Percentiles rank a stretch among this genome's conserved stretches.
phyloP scores from a whole-genome alignment of 2,329 filamentous ascomycete genomes.

The Cercospora brassicicola region DNA sequence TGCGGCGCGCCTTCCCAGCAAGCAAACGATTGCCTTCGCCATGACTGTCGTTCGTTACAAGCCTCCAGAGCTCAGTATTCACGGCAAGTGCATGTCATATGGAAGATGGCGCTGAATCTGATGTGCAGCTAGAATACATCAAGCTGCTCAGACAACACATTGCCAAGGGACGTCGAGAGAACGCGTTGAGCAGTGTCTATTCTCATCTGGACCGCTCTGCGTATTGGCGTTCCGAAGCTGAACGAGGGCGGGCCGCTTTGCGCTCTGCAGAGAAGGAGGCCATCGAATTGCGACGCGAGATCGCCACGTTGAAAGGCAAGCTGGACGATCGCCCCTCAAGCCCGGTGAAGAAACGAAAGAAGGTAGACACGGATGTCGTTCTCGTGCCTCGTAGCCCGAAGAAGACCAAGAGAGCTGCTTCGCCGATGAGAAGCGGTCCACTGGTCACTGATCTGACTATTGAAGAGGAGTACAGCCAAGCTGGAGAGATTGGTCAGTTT shows the following conservation, averaged over 20 bases:
- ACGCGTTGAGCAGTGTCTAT: conserved; percentile 30
- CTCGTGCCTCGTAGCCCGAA: conserved; percentile 30
- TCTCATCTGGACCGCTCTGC: conserved; percentile 44
- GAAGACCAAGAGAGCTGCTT: conserved; percentile 26
- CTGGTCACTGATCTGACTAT: background rate
- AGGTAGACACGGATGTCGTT: conserved; percentile 30
- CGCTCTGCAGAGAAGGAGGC: conserved; percentile 24
- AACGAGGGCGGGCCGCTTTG: conserved; percentile 26
- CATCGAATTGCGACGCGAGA: conserved; percentile 28
- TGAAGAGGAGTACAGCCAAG: conserved; percentile 23
- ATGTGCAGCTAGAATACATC: conserved; percentile 33
- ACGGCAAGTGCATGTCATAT: conserved; percentile 24
- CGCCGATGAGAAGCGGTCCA: conserved; percentile 11
- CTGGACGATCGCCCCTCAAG: conserved; percentile 18
- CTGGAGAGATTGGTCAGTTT: conserved; percentile 30
- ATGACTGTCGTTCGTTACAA: conserved; percentile 41
- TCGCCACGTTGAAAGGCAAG: conserved; percentile 29
- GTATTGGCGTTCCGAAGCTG: conserved; percentile 41
- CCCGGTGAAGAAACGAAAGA: conserved; percentile 35
- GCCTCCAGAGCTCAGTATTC: conserved; percentile 38
- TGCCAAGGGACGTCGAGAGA: conserved; percentile 28
- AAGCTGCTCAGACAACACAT: conserved; percentile 40
- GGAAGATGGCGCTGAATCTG: background rate
- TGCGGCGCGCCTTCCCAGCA: conserved; percentile 9
- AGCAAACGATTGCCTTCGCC: conserved; percentile 30